Evolutionary conservation across 495 filamentous ascomycete genomes (phyloP).

Genomic region (Echria macrotheca): DNA sequence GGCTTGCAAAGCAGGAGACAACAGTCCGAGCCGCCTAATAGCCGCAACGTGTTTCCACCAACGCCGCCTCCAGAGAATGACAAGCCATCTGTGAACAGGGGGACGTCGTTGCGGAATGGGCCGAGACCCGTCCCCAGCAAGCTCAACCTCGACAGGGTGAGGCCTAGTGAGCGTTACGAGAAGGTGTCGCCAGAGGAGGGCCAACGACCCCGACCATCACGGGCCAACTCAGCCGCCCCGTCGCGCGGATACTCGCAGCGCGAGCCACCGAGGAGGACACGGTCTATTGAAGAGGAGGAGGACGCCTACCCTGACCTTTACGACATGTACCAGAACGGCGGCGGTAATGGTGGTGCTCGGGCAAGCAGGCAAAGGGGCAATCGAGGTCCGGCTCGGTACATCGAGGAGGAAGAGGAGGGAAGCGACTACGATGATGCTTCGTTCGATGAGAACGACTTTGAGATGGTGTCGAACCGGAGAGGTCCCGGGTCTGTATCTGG

Average conservation of each 20-base stretch:
- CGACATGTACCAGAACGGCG: constrained; percentile 53
- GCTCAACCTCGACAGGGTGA: constrained; percentile 48
- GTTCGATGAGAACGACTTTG: constrained; percentile 73
- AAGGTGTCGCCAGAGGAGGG: constrained; percentile 42
- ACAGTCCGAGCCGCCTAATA: constrained; percentile 75
- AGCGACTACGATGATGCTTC: constrained; percentile 65
- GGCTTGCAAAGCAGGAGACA: constrained; percentile 72
- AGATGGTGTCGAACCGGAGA: constrained; percentile 59
- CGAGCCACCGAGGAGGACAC: constrained; percentile 23
- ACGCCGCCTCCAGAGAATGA: constrained; percentile 91
- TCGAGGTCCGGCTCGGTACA: constrained; percentile 49
- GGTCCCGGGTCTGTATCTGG: constrained; percentile 36
- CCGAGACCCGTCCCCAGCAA: constrained; percentile 47
- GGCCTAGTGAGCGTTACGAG: constrained; percentile 44
- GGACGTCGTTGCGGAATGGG: constrained; percentile 50
- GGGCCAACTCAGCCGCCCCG: constrained; percentile 35
- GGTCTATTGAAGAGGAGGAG: constrained; percentile 43
- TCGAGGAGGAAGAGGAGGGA: constrained; percentile 67
- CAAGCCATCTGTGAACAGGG: constrained; percentile 44
- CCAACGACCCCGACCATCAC: constrained; percentile 28
- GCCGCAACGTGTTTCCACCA: constrained; percentile 85
- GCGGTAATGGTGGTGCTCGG: constrained; percentile 24
- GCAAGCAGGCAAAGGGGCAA: constrained; percentile 29
- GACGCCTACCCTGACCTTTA: constrained; percentile 64
- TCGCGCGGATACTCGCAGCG: constrained; percentile 47